Evolutionary conservation across 306 rosid species (phyloP).

Genomic region (Chamaecrista fasciculata): DNA sequence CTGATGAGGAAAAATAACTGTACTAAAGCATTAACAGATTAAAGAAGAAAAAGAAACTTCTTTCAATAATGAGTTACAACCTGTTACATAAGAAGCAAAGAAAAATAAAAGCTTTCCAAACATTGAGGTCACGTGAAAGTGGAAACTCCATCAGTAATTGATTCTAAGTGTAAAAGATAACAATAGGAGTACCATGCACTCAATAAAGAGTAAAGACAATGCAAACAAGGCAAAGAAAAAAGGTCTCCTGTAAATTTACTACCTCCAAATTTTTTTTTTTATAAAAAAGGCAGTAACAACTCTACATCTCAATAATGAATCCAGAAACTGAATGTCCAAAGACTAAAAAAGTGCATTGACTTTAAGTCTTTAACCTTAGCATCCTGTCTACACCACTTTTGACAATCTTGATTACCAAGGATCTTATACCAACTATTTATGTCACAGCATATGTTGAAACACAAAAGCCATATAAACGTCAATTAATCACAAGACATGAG

Average conservation of each 20-base stretch:
- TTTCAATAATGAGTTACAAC: neutral
- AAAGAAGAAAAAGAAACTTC: constrained; percentile 14
- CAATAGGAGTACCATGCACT: neutral
- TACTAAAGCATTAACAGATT: neutral
- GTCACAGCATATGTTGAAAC: neutral
- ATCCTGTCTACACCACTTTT: neutral
- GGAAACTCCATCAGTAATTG: neutral
- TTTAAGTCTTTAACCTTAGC: neutral
- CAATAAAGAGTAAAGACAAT: neutral
- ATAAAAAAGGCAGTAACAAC: too few species aligned
- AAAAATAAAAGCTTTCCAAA: neutral
- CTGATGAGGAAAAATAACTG: constrained; percentile 28
- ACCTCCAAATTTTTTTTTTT: too few species aligned
- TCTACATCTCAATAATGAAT: neutral
- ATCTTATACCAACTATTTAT: neutral
- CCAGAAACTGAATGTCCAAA: neutral
- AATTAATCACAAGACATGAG: neutral
- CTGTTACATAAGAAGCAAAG: neutral
- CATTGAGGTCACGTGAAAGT: neutral
- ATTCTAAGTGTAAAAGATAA: neutral
- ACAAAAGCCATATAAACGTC: neutral
- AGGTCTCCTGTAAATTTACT: neutral
- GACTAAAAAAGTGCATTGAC: neutral
- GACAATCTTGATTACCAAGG: neutral
- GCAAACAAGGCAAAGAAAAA: neutral